Conservation (phyloP, 2,329 filamentous ascomycete genomes). For the Leptodontidium sp. region DNA sequence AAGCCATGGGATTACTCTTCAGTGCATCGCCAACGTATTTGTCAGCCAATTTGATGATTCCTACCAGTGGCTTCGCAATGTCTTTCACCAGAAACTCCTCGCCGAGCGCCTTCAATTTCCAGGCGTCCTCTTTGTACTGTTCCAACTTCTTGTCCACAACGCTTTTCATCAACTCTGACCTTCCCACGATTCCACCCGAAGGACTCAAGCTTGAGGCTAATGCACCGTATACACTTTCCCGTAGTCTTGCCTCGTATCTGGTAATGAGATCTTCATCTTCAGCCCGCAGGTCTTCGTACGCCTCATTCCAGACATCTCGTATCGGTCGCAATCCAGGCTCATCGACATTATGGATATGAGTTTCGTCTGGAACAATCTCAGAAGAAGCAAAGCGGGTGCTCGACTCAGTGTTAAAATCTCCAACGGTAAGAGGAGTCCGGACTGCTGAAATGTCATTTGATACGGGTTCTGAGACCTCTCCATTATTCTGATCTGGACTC, state of each 20-base stretch:
- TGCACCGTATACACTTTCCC: neutral
- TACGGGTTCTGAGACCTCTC: neutral
- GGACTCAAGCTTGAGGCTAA: neutral
- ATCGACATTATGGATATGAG: neutral
- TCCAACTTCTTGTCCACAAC: neutral
- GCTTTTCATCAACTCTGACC: neutral
- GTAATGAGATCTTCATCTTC: constrained; percentile 8
- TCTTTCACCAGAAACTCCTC: constrained; percentile 29
- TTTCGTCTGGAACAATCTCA: too few species aligned
- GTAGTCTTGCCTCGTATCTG: constrained; percentile 6
- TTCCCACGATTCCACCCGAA: neutral
- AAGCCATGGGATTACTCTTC: constrained; percentile 25
- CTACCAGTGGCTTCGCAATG: constrained; percentile 29
- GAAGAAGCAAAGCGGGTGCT: too few species aligned
- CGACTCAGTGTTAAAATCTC: too few species aligned
- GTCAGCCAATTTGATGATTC: constrained; percentile 28
- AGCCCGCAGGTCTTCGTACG: constrained; percentile 12
- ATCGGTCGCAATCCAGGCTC: neutral
- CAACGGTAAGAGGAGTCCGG: neutral
- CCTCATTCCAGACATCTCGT: constrained; percentile 21
- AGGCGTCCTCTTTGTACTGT: constrained; percentile 2
- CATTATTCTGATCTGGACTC: neutral
- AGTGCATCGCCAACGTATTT: constrained; percentile 27
- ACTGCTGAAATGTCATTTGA: neutral
- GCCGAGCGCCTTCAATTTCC: constrained; percentile 31